A percentile compares a stretch with the other conserved stretches of the same genome.
These are phyloP conservation scores for Lathyrus oleraceus DNA, from an alignment of 306 rosid genomes.

Conservation along the genomic window DNA sequence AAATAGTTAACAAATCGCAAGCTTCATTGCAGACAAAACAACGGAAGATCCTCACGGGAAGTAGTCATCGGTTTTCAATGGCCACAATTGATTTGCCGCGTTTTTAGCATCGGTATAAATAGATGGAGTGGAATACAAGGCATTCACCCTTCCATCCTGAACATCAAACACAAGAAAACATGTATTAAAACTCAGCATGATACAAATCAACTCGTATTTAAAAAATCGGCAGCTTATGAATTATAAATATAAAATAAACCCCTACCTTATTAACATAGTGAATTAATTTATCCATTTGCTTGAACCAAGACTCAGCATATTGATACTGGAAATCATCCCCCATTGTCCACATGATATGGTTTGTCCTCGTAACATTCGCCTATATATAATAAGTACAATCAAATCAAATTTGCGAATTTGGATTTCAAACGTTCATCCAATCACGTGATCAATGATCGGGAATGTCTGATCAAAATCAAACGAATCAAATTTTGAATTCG, in stretches of 20 bases:
- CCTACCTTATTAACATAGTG: constrained; percentile 81
- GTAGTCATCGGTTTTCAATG: constrained; percentile 83
- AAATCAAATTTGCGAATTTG: constrained; percentile 3
- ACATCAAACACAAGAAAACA: constrained; percentile 32
- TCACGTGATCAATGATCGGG: not conserved
- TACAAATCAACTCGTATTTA: not conserved
- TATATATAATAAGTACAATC: constrained; percentile 36
- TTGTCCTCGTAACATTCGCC: constrained; percentile 85
- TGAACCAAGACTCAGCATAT: constrained; percentile 92
- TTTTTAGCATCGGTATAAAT: constrained; percentile 74
- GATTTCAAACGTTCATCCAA: not conserved
- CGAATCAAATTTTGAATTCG: too few species aligned
- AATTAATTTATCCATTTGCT: constrained; percentile 87
- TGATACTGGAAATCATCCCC: constrained; percentile 93
- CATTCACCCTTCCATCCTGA: constrained; percentile 89
- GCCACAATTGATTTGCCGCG: constrained; percentile 80
- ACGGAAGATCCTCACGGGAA: constrained; percentile 66
- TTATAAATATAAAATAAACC: not conserved
- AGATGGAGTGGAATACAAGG: constrained; percentile 92
- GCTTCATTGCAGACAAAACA: constrained; percentile 11
- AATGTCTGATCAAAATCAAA: too few species aligned
- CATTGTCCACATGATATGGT: constrained; percentile 97
- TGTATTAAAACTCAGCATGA: constrained; percentile 26
- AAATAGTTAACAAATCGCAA: constrained; percentile 8
- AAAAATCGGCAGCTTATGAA: not conserved